Base-by-base conservation (phyloP, 441 rosid genomes). In the Pelargonium citronellum region DNA sequence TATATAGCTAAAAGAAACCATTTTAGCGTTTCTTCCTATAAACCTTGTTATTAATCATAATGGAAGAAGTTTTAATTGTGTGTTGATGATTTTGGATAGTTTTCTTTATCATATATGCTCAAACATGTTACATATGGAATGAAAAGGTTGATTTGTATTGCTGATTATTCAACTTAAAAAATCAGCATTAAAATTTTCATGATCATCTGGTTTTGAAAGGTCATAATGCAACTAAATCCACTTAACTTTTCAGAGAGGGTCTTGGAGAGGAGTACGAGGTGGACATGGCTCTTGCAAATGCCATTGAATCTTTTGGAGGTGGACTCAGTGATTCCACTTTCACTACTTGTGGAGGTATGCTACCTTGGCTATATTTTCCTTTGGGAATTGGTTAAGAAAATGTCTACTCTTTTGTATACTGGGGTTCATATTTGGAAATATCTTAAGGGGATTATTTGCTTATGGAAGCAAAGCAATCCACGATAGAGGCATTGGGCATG, bases 211-310 rank as follows among this genome's bases (percentile, higher is more conserved):
- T 58, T 58, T 58, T 58, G 64, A 20, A 58, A 58, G 47, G 4
- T 58, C 34, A 20, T 19, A 58, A 20, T 58, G 64, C 37, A 30
- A 30, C 64, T 58, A 22, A 58, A 58, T 11, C 22, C 64, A 20
- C 64, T 58, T 20, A 30, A 16, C 17, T 60, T 16, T 69, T 19
- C 46, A 69, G 72, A 39, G 72, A 69, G 55, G 67, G 66, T 12
- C 49, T 69, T 62, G 64, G 34, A 22, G 72, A 69, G 11, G 66
- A 22, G 51, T 57, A 34, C 17, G 72, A 58, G 37, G 43, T 66
- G 46, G 72, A 69, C 30, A 69, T 58, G 16, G 66, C 67, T 30
- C 60, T 69, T 69, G 72, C 72, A 37, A 69, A 24, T 61, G 63
- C 66, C 16, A 27, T 69, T 58, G 72, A 69, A 41, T 57, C 24